phyloP scores from a whole-genome alignment of 768 basidiomycete species.

The Pleurotus platypus region DNA sequence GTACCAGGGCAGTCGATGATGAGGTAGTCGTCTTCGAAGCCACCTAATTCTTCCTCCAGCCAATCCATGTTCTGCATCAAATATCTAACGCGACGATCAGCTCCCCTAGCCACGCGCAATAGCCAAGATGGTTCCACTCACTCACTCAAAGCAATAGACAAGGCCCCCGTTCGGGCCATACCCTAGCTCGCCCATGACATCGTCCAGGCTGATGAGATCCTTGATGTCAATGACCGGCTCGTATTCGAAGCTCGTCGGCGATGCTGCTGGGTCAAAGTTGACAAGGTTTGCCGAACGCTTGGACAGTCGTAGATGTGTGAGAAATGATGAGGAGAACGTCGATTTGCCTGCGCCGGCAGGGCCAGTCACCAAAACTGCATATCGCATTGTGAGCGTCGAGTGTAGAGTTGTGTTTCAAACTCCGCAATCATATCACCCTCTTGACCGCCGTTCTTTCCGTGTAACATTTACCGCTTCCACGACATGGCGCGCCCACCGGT shows the following conservation, averaged over 20 bases:
- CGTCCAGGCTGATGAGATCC: conserved; percentile 87
- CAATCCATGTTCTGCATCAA: conserved; percentile 96
- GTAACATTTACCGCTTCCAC: conserved; percentile 8
- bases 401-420: conserved; percentile 22
- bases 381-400: conserved; percentile 55
- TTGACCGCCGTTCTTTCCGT: conserved; percentile 3
- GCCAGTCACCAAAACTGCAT: conserved; percentile 88
- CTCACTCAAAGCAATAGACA: conserved; percentile 99
- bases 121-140: conserved; percentile 34
- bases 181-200: conserved; percentile 93
- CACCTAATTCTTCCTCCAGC: conserved; percentile 94
- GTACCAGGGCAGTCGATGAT: conserved; percentile 88
- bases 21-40: conserved; percentile 94
- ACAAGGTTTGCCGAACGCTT: conserved; percentile 88
- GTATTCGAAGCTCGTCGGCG: conserved; percentile 83
- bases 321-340: conserved; percentile 83
- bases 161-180: conserved; percentile 97
- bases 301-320: conserved; percentile 83
- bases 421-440: conserved; percentile 20
- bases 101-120: not conserved
- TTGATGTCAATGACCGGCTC: conserved; percentile 92
- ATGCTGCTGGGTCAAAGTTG: conserved; percentile 95
- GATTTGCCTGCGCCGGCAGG: conserved; percentile 98
- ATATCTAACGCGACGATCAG: conserved; percentile 54
- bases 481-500: conserved; percentile 76